Evolutionary conservation across 106 monocot genomes (phyloP).

Genomic region (Cymbidium sinense): DNA sequence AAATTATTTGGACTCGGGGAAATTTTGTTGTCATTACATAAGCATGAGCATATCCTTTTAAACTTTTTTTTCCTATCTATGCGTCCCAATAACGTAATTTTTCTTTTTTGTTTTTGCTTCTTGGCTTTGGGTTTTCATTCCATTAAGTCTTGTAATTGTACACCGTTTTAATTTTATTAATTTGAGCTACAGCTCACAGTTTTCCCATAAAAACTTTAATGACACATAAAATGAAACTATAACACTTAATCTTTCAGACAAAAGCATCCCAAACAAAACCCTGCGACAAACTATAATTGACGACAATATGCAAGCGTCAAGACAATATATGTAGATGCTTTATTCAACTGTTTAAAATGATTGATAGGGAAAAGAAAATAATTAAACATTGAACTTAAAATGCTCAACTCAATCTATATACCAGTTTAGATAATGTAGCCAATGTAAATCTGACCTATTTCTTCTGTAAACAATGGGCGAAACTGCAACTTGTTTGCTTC

Average conservation of each 20-base stretch:
- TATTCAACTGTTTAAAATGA: background rate
- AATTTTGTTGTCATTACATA: too few relatives aligned
- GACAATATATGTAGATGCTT: background rate
- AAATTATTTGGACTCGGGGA: too few relatives aligned
- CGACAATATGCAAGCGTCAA: background rate
- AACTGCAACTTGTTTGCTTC: slow-evolving; percentile 75
- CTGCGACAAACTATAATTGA: background rate
- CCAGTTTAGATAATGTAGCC: background rate
- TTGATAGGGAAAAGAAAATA: background rate
- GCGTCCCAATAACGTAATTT: too few relatives aligned
- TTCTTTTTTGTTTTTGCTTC: too few relatives aligned
- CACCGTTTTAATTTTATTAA: background rate
- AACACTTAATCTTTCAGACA: background rate
- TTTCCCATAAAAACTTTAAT: too few relatives aligned
- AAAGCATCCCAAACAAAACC: background rate
- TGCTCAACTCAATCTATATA: background rate
- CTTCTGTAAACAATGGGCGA: slow-evolving; percentile 44
- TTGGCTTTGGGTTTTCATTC: too few relatives aligned
- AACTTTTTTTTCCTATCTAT: too few relatives aligned
- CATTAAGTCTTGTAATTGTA: too few relatives aligned
- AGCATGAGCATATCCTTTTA: too few relatives aligned
- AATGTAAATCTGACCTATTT: slow-evolving; percentile 32
- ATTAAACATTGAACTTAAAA: background rate
- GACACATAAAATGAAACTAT: background rate
- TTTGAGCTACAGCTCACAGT: too few relatives aligned